A percentile compares a stretch with the other conserved stretches of the same genome.
These are phyloP conservation scores for Neurospora crassa DNA, from an alignment of 2,329 filamentous ascomycete species.

Conservation along the genomic window DNA sequence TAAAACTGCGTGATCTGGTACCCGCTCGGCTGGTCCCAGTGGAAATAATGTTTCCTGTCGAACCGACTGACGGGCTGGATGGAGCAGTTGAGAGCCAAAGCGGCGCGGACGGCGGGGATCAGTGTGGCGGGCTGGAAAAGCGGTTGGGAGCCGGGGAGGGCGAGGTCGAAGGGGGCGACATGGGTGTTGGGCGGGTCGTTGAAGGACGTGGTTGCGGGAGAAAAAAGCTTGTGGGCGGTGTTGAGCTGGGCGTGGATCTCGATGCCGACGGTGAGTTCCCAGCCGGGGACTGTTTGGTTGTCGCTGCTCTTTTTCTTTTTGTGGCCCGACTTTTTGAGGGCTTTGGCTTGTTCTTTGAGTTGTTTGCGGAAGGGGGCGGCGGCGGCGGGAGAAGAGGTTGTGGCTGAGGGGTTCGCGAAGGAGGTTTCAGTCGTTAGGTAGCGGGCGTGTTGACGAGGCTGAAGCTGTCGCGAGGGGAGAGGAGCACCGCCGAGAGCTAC, in stretches of 20 bases:
- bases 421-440: background rate
- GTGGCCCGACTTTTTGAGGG: slow-evolving; percentile 32
- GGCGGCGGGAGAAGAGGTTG: slow-evolving; percentile 3
- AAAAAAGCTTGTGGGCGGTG: slow-evolving; percentile 83
- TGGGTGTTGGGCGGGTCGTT: slow-evolving; percentile 67
- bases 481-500: slow-evolving; percentile 1
- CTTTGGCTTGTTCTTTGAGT: slow-evolving; percentile 57
- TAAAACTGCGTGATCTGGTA: slow-evolving; percentile 99
- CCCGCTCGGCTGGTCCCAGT: slow-evolving; percentile 92
- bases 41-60: slow-evolving; percentile 97
- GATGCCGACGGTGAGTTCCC: slow-evolving; percentile 92
- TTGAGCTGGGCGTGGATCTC: slow-evolving; percentile 97
- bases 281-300: slow-evolving; percentile 52
- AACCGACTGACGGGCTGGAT: slow-evolving; percentile 73
- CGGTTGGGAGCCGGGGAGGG: slow-evolving; percentile 83
- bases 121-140: slow-evolving; percentile 74
- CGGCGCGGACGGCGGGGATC: slow-evolving; percentile 82
- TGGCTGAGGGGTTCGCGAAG: background rate
- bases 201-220: slow-evolving; percentile 49
- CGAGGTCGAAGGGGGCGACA: slow-evolving; percentile 79
- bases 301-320: slow-evolving; percentile 36
- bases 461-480: slow-evolving; percentile 1
- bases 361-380: slow-evolving; percentile 57
- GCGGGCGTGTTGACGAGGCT: background rate
- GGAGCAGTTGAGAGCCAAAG: slow-evolving; percentile 71